Evolutionary conservation across 2,329 filamentous ascomycete species (phyloP), one percentile per base, ranked within the genome.

Genomic region (Albifimbria verrucaria): DNA sequence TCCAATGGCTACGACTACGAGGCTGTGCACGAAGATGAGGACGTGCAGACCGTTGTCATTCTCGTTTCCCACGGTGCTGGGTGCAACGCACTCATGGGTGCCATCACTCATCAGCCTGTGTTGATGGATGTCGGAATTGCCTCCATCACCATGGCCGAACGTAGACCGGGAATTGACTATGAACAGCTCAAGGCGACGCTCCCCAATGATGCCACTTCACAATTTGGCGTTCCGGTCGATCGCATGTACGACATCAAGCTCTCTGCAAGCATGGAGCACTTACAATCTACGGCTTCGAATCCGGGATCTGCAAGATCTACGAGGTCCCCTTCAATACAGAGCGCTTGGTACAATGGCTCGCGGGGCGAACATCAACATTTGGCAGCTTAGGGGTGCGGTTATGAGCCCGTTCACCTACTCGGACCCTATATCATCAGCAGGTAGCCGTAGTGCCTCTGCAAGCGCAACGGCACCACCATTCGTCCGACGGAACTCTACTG

Each of bases 61-160:
- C 74, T 99, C 7, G 89, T 99, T 21, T 96, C 94, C 0, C 94
- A 99, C 66, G 93, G 93, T 22, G 94, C 94, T 15, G 94, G 94
- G 39, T 96, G 93, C 72, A 99, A 99, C 72, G 94, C 94, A 2
- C 73, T 99, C 44, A 92, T 99, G 57, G 92, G 93, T 12, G 92
- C 92, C 23, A 82, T 99, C 58, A 95, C 92, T 0, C 89, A 93
- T 55, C 89, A 96, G 64, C 93, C 94, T 0, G 92, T 96, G 0
- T 79, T 99, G 15, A 84, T 96, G 64, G 92, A 97, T 65, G 88
- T 97, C 17, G 88, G 87, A 24, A 89, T 96, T 72, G 90, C 93
- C 1, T 96, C 92, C 3, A 78, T 99, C 48, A 97, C 93, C 1
- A 89, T 97, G 86, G 93, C 93, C 4, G 80, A 87, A 17, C 80